Conservation (phyloP, 176 grass and related monocot genomes). For the Saccharum spontaneum region DNA sequence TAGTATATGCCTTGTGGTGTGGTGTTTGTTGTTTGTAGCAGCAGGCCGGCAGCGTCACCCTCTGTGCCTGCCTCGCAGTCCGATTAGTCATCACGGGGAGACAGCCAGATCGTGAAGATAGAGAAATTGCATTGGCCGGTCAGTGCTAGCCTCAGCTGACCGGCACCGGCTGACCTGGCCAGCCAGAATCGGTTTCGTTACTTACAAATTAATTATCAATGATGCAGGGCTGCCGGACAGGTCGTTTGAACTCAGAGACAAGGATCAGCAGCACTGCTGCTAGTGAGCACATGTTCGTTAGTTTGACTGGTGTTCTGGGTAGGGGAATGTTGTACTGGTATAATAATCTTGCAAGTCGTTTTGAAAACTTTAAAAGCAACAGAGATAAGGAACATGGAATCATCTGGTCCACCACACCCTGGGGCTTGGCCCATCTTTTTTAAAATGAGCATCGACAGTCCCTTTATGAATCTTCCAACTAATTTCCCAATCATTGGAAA, state of each 20-base stretch:
- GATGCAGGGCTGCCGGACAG: not conserved
- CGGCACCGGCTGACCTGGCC: not conserved
- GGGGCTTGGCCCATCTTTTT: not conserved
- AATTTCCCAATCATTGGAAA: slow-evolving; percentile 10
- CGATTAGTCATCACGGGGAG: not conserved
- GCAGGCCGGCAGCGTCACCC: not conserved
- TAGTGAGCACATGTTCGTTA: slow-evolving; percentile 28
- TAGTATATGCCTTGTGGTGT: not conserved
- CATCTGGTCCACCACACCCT: slow-evolving; percentile 13
- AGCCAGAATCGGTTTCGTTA: not conserved
- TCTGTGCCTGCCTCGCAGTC: not conserved
- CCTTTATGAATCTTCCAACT: not conserved
- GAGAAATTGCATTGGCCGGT: not conserved
- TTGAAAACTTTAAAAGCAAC: not conserved
- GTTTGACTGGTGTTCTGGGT: slow-evolving; percentile 18
- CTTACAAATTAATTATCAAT: not conserved
- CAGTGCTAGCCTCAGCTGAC: not conserved
- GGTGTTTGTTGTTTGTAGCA: not conserved
- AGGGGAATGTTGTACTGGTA: not conserved
- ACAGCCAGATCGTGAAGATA: not conserved
- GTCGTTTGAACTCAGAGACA: not conserved
- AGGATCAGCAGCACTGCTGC: not conserved
- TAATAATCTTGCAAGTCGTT: not conserved
- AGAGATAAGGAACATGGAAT: not conserved
- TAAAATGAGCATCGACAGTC: not conserved